Percentiles rank a stretch among this genome's conserved stretches.
Conservation (phyloP, 495 filamentous ascomycete species). For the Trichoderma reesei region DNA sequence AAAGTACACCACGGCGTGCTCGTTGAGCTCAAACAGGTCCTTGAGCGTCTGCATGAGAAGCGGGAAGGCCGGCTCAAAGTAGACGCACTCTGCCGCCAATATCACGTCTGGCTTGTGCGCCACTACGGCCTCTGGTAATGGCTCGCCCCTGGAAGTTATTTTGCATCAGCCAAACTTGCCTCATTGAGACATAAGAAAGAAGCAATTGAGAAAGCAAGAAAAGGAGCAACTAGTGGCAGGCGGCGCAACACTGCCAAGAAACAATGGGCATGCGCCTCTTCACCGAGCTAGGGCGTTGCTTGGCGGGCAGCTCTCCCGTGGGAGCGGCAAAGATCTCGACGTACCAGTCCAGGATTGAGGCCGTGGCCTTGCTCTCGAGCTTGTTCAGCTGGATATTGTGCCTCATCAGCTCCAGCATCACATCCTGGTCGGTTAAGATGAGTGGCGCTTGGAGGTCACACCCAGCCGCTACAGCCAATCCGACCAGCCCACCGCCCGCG, state of each 20-base stretch:
- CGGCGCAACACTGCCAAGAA: constrained; percentile 3
- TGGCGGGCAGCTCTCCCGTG: background rate
- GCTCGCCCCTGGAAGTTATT: constrained; percentile 39
- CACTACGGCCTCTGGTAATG: constrained; percentile 36
- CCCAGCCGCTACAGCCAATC: constrained; percentile 54
- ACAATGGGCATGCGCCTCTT: background rate
- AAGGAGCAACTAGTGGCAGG: background rate
- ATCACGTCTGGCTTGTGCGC: constrained; percentile 59
- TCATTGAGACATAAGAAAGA: no score
- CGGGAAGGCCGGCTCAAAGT: constrained; percentile 92
- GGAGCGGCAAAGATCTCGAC: constrained; percentile 17
- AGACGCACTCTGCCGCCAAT: constrained; percentile 92
- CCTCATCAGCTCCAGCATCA: constrained; percentile 74
- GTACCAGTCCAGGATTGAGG: constrained; percentile 69
- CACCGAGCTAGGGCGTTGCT: constrained; percentile 10
- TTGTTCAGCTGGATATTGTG: constrained; percentile 74
- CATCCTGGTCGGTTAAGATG: constrained; percentile 74
- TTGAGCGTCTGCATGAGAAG: constrained; percentile 70
- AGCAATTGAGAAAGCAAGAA: no score
- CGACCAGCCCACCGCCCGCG: constrained; percentile 83
- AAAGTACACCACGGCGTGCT: constrained; percentile 69
- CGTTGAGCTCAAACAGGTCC: constrained; percentile 43
- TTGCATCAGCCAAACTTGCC: background rate
- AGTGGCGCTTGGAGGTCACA: constrained; percentile 43
- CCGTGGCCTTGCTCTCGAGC: constrained; percentile 48